Percentiles rank a stretch among this genome's conserved stretches.
Conservation (phyloP, 805 yeast species). For the Candida boleticola region DNA sequence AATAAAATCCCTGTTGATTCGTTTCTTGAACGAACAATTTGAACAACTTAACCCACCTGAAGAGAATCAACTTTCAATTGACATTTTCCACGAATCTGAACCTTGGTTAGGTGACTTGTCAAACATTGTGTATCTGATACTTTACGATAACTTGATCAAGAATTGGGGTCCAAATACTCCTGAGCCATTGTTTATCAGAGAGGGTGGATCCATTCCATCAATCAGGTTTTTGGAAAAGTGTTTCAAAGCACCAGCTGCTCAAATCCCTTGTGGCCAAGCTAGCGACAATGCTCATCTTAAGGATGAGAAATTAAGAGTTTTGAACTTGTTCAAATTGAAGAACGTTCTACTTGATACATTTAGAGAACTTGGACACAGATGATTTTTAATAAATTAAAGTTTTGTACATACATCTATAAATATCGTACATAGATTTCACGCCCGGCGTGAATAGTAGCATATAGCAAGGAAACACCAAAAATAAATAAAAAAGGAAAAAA, state of each 20-base stretch:
- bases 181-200: slow-evolving; percentile 84
- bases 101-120: slow-evolving; percentile 93
- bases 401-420: not conserved
- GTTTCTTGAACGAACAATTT: slow-evolving; percentile 49
- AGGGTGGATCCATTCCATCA: slow-evolving; percentile 96
- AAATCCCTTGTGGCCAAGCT: slow-evolving; percentile 94
- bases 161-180: slow-evolving; percentile 68
- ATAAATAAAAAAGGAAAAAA: not conserved
- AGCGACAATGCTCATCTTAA: slow-evolving; percentile 92
- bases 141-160: slow-evolving; percentile 56
- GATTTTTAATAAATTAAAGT: too few species aligned
- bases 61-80: slow-evolving; percentile 58
- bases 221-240: slow-evolving; percentile 79
- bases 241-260: slow-evolving; percentile 87
- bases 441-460: not conserved
- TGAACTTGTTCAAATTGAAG: slow-evolving; percentile 74
- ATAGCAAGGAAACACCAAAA: too few species aligned
- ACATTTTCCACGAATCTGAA: slow-evolving; percentile 81
- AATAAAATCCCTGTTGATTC: slow-evolving; percentile 50
- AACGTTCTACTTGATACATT: slow-evolving; percentile 57
- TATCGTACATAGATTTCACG: not conserved
- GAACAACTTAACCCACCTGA: slow-evolving; percentile 42
- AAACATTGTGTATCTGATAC: slow-evolving; percentile 67
- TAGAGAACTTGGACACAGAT: slow-evolving; percentile 30
- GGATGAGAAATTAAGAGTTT: slow-evolving; percentile 78